Conservation (phyloP, 1,139 yeast genomes). For the Suhomyces terraborum region DNA sequence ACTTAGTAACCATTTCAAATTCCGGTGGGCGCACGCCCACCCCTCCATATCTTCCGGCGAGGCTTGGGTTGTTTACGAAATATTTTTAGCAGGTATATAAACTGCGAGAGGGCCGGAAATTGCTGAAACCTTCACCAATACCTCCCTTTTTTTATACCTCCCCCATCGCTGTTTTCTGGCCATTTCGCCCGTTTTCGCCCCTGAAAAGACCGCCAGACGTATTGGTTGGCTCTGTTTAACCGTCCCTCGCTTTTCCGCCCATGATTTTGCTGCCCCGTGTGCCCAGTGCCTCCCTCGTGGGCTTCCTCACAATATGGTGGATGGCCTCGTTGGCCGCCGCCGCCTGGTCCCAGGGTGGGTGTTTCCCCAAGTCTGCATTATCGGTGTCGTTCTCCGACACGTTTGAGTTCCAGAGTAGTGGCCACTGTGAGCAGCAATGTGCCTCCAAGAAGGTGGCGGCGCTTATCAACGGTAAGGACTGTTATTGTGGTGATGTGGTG, state of each 20-base stretch:
- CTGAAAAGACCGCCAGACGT: constrained; percentile 3
- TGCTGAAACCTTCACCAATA: not conserved
- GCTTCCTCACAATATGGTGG: constrained; percentile 5
- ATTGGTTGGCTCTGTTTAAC: constrained; percentile 4
- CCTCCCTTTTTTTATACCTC: not conserved
- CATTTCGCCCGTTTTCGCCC: not conserved
- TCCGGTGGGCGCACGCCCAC: constrained; percentile 3
- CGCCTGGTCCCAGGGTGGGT: constrained; percentile 35
- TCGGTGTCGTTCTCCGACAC: constrained; percentile 28
- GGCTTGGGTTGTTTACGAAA: constrained; percentile 11
- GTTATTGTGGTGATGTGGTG: constrained; percentile 60
- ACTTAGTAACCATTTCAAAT: too few relatives aligned
- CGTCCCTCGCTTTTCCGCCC: constrained; percentile 6
- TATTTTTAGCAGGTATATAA: constrained; percentile 15
- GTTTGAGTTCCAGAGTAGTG: constrained; percentile 52
- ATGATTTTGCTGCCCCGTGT: not conserved
- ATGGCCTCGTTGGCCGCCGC: constrained; percentile 14
- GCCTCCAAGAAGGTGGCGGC: constrained; percentile 53
- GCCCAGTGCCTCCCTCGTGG: not conserved
- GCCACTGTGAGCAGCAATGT: constrained; percentile 52
- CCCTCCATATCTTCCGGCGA: constrained; percentile 5
- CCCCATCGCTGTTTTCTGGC: not conserved
- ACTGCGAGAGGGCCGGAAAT: constrained; percentile 1
- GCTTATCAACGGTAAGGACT: constrained; percentile 51
- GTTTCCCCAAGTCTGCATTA: constrained; percentile 33